phyloP scores from a whole-genome alignment of 108 stramenopile genomes.

The Asterionellopsis glacialis region DNA sequence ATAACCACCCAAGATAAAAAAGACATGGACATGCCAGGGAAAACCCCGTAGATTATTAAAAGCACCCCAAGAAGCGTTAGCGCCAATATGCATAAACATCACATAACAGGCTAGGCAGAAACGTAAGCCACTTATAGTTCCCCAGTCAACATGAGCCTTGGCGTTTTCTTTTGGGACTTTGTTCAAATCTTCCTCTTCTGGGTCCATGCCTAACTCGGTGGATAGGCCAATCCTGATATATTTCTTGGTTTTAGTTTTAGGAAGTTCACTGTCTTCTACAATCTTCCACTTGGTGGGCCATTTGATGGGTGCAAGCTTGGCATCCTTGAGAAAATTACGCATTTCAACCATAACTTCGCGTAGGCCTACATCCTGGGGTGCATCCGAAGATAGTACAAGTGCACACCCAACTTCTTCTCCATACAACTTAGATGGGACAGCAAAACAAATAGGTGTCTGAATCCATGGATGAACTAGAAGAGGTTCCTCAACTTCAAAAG shows the following conservation, averaged over 20 bases:
- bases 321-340: background rate
- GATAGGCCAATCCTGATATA: slow-evolving; percentile 5
- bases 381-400: slow-evolving; percentile 1
- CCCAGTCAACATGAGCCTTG: slow-evolving; percentile 11
- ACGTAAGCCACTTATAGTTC: slow-evolving; percentile 3
- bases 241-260: slow-evolving; percentile 13
- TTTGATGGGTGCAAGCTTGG: slow-evolving; percentile 6
- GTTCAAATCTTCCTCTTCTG: background rate
- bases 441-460: background rate
- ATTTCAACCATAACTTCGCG: background rate
- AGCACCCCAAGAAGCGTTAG: background rate
- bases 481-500: slow-evolving; percentile 3
- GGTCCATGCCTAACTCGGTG: slow-evolving; percentile 4
- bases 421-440: slow-evolving; percentile 3
- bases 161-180: background rate
- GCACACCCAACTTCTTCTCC: slow-evolving; percentile 6
- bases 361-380: background rate
- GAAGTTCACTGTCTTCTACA: slow-evolving; percentile 9
- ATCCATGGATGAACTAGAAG: background rate
- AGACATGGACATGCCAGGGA: slow-evolving; percentile 15
- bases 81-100: slow-evolving; percentile 8
- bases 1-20: slow-evolving; percentile 12
- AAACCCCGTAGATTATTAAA: slow-evolving; percentile 7
- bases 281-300: slow-evolving; percentile 14
- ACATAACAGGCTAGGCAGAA: slow-evolving; percentile 14